A percentile compares a stretch with the other conserved stretches of the same genome.
Evolutionary conservation across 441 rosid genomes (phyloP).

Genomic region (Codiaeum variegatum): DNA sequence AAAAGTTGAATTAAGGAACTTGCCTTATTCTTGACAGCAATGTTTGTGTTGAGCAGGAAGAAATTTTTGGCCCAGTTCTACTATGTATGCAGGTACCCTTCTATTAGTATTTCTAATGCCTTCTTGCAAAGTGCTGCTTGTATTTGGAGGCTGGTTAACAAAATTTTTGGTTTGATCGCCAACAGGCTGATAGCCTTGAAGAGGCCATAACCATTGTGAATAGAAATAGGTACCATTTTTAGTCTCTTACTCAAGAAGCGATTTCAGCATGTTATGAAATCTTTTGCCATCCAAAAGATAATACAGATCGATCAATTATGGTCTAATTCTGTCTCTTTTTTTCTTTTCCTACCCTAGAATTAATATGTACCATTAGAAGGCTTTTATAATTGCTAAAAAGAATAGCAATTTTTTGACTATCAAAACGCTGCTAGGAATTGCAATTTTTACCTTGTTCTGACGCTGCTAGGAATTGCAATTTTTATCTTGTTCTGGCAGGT

Average conservation of each 20-base stretch:
- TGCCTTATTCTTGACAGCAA: constrained; percentile 27
- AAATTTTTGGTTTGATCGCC: constrained; percentile 13
- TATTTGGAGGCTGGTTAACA: constrained; percentile 12
- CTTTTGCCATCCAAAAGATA: neutral
- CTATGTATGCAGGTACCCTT: constrained; percentile 69
- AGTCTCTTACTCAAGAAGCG: constrained; percentile 9
- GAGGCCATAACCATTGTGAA: constrained; percentile 79
- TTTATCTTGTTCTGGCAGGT: constrained; percentile 44
- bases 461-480: too few relatives aligned
- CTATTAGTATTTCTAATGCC: constrained; percentile 3
- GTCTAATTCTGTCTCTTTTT: too few relatives aligned
- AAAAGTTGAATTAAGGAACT: constrained; percentile 31
- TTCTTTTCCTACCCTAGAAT: neutral
- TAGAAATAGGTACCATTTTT: constrained; percentile 53
- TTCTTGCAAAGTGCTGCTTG: neutral
- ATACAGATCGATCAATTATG: constrained; percentile 11
- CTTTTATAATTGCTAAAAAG: neutral
- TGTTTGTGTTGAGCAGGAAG: constrained; percentile 66
- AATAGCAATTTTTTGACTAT: neutral
- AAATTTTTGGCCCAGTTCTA: constrained; percentile 95
- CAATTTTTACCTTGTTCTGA: too few relatives aligned
- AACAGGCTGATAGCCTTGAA: constrained; percentile 68
- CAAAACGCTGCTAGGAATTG: neutral
- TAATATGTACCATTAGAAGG: neutral
- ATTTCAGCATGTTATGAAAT: constrained; percentile 9